Base-by-base conservation (phyloP, 495 filamentous ascomycete genomes). In the Hypoxylon cercidicola region DNA sequence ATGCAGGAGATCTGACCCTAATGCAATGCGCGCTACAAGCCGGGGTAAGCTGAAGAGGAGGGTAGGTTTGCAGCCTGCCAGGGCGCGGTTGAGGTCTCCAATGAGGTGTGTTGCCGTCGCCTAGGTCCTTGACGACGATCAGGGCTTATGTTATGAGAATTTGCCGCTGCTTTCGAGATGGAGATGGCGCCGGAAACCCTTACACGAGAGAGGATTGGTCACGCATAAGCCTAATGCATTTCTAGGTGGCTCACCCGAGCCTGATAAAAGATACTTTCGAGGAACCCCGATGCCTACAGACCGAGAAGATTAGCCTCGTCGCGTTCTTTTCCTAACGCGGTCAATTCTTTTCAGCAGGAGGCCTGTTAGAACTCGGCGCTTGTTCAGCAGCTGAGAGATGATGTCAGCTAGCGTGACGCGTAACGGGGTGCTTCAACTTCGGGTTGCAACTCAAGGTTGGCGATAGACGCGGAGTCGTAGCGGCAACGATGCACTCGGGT, bases 1-100 rank as follows among this genome's bases (percentile, higher is more conserved):
- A 55, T 63, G 65, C 60, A 60, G 55, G 60, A 68, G 65, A 68
- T 68, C 65, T 59, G 60, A 55, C 55, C 65, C 65, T 68, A 68
- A 63, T 63, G 65, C 65, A 64, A 64, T 68, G 65, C 65, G 55
- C 50, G 55, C 55, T 64, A 52, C 25, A 53, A 63, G 50, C 65
- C 55, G 60, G 65, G 65, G 60, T 68, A 63, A 68, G 49, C 60
- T 61, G 55, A 60, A 32, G 43, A 44, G 65, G 65, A 56, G 65
- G 65, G 65, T 64, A 63, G 55, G 55, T 55, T 49, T 68, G 60
- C 60, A 68, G 51, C 45, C 50, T 68, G 55, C 41, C 60, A 64
- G 60, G 60, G 51, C 60, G 51, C 65, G 60, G 55, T 32, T 64
- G 65, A 68, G 65, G 65, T 68, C 51, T 63, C 65, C 55, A 64